Evolutionary conservation across 495 filamentous ascomycete genomes (phyloP).

Genomic region (Choiromyces venosus): DNA sequence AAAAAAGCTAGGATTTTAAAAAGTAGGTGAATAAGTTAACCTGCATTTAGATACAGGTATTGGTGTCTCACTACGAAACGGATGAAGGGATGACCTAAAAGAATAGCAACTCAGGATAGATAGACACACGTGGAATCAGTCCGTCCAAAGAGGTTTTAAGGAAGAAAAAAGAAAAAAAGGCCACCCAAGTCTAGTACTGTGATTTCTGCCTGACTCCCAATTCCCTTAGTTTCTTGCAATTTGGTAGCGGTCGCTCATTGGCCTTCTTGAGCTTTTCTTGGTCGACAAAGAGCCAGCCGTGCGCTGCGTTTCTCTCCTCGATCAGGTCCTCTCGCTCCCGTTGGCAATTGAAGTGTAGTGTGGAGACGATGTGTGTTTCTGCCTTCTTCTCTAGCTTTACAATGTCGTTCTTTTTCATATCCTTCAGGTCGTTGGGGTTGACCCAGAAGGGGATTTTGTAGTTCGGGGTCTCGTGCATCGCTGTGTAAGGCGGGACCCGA

Average conservation of each 20-base stretch:
- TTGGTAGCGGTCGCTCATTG: slow-evolving; percentile 51
- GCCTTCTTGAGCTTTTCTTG: slow-evolving; percentile 68
- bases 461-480: slow-evolving; percentile 62
- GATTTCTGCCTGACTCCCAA: slow-evolving; percentile 25
- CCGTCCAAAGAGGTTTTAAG: background rate
- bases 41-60: background rate
- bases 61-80: background rate
- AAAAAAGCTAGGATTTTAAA: background rate
- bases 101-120: background rate
- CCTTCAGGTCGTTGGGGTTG: slow-evolving; percentile 68
- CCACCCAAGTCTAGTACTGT: slow-evolving; percentile 8
- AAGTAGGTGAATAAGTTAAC: background rate
- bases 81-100: background rate
- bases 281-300: slow-evolving; percentile 85
- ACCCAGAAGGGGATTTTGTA: slow-evolving; percentile 77
- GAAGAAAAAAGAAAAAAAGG: background rate
- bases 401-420: slow-evolving; percentile 61
- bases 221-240: slow-evolving; percentile 40
- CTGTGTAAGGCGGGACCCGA: slow-evolving; percentile 61
- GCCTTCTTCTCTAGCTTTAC: slow-evolving; percentile 67
- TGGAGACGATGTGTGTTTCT: slow-evolving; percentile 63
- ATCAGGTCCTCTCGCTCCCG: slow-evolving; percentile 58
- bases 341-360: slow-evolving; percentile 65
- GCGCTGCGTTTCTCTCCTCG: slow-evolving; percentile 67
- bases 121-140: background rate